These are phyloP conservation scores for Sclerotiophoma versabilis DNA, from an alignment of 2,329 filamentous ascomycete species.

Conservation along the genomic window DNA sequence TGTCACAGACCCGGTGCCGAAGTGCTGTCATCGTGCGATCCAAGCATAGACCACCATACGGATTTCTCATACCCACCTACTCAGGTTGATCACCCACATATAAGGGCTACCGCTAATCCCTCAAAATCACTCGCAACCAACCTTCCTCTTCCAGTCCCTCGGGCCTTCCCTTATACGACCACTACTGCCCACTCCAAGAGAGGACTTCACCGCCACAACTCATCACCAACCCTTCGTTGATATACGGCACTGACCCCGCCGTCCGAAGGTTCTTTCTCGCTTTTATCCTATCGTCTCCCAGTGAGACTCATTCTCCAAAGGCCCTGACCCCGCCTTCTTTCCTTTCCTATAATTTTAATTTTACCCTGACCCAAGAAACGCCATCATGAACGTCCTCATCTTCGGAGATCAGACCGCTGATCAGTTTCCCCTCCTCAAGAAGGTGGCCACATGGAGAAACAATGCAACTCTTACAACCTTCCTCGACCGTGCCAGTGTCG, in stretches of 20 bases:
- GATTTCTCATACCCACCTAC: slow-evolving; percentile 34
- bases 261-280: slow-evolving; percentile 7
- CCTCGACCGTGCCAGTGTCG: slow-evolving; percentile 64
- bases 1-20: slow-evolving; percentile 49
- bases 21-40: slow-evolving; percentile 47
- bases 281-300: slow-evolving; percentile 7
- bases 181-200: slow-evolving; percentile 20
- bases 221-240: slow-evolving; percentile 21
- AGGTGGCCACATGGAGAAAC: slow-evolving; percentile 56
- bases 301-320: slow-evolving; percentile 10
- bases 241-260: slow-evolving; percentile 19
- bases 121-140: slow-evolving; percentile 29
- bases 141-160: slow-evolving; percentile 35
- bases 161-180: slow-evolving; percentile 28
- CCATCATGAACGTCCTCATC: slow-evolving; percentile 61
- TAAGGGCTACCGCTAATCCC: slow-evolving; percentile 44
- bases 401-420: slow-evolving; percentile 77
- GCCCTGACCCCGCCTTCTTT: slow-evolving; percentile 11
- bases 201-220: slow-evolving; percentile 15
- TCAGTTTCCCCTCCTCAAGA: slow-evolving; percentile 67
- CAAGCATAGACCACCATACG: slow-evolving; percentile 38
- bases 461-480: slow-evolving; percentile 69
- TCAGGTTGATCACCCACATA: slow-evolving; percentile 43
- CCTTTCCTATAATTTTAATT: slow-evolving; percentile 28
- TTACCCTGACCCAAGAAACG: slow-evolving; percentile 30